These are phyloP conservation scores for Mycosphaerella sp. DNA, from an alignment of 2,329 filamentous ascomycete species.

Conservation along the genomic window DNA sequence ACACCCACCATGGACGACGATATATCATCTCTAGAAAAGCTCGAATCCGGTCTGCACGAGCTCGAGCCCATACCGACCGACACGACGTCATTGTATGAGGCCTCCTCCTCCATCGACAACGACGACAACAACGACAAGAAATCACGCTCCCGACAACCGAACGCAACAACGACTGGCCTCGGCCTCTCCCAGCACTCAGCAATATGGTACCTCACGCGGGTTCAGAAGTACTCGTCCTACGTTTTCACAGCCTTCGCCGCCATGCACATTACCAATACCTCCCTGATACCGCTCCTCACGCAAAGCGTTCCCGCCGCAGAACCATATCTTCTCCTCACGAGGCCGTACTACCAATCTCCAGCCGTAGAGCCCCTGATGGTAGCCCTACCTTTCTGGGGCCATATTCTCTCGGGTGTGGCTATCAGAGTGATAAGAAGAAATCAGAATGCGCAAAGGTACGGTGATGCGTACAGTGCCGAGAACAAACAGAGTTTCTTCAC, in stretches of 20 bases:
- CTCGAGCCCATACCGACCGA: constrained; percentile 79
- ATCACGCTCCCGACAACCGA: constrained; percentile 25
- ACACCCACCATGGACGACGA: constrained; percentile 27
- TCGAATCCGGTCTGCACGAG: constrained; percentile 51
- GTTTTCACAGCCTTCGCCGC: constrained; percentile 69
- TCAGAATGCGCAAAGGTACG: constrained; percentile 67
- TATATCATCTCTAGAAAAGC: constrained; percentile 20
- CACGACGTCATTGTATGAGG: constrained; percentile 14
- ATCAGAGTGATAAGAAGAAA: constrained; percentile 68
- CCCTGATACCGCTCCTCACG: constrained; percentile 69
- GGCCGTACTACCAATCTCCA: constrained; percentile 84
- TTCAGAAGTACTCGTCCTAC: constrained; percentile 88
- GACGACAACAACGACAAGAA: constrained; percentile 10
- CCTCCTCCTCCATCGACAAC: neutral
- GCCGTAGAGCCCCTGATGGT: constrained; percentile 75
- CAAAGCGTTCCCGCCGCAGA: constrained; percentile 69
- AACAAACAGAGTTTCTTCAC: constrained; percentile 26
- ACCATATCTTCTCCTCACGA: constrained; percentile 79
- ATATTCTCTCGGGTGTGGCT: constrained; percentile 69
- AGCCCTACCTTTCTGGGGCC: constrained; percentile 63
- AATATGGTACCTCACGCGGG: constrained; percentile 67
- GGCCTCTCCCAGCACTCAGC: constrained; percentile 62
- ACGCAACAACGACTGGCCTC: constrained; percentile 39
- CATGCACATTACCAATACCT: constrained; percentile 75
- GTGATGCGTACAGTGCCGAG: constrained; percentile 54